A percentile compares a stretch with the other conserved stretches of the same genome.
Conservation (phyloP, 1,284 basidiomycete species). For the Ceratorhiza oryzae-sativae region DNA sequence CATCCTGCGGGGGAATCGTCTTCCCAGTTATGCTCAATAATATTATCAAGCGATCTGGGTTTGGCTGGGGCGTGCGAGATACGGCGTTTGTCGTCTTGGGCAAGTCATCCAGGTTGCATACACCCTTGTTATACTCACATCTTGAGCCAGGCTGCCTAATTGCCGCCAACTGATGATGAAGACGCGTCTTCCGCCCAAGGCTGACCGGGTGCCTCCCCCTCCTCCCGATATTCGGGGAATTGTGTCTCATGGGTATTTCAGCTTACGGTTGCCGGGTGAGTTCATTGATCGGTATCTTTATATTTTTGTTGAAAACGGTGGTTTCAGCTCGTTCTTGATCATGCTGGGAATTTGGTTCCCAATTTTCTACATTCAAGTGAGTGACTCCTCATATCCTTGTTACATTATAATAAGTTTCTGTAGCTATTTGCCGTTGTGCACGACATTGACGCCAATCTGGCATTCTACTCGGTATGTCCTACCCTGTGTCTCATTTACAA, state of each 20-base stretch:
- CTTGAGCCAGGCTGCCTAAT: conserved; percentile 11
- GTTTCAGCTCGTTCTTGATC: conserved; percentile 23
- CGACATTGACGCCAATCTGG: conserved; percentile 13
- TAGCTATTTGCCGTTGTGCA: conserved; percentile 31
- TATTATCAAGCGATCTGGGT: conserved; percentile 63
- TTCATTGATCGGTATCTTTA: neutral
- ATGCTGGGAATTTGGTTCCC: conserved; percentile 31
- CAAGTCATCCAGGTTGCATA: neutral
- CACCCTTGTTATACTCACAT: neutral
- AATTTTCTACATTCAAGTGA: conserved; percentile 33
- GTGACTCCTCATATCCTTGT: neutral
- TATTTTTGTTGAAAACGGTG: neutral
- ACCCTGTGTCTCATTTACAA: no score
- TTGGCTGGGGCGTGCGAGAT: conserved; percentile 59
- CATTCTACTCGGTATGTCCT: conserved; percentile 34
- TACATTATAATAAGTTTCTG: neutral
- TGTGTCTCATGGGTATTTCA: conserved; percentile 11
- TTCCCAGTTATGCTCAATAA: conserved; percentile 69
- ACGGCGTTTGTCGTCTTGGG: conserved; percentile 34
- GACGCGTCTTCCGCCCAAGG: conserved; percentile 15
- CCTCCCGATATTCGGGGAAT: conserved; percentile 27
- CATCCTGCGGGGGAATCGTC: conserved; percentile 64
- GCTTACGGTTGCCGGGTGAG: conserved; percentile 24
- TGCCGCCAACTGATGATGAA: conserved; percentile 37
- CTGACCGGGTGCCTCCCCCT: conserved; percentile 5